Conservation (phyloP, 2,329 filamentous ascomycete species). For the Madurella fahalii region DNA sequence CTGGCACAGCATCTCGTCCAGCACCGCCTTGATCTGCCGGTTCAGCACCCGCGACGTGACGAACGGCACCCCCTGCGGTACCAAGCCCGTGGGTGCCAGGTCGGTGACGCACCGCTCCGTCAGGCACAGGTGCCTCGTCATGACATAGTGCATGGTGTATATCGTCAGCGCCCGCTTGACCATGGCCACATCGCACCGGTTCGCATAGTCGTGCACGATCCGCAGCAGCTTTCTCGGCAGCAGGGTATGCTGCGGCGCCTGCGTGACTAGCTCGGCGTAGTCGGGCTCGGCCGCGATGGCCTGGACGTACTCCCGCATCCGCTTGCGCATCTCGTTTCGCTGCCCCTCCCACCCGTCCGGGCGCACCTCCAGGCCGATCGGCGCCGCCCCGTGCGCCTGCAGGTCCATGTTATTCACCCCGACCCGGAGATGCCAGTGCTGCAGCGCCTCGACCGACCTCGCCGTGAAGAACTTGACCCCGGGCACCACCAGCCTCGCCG, state of each 20-base stretch:
- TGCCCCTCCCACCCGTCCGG: slow-evolving; percentile 27
- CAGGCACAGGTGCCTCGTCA: slow-evolving; percentile 52
- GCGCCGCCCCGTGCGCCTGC: slow-evolving; percentile 40
- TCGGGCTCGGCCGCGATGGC: slow-evolving; percentile 44
- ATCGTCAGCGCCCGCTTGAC: slow-evolving; percentile 51
- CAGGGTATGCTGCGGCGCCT: slow-evolving; percentile 40
- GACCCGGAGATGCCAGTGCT: slow-evolving; percentile 47
- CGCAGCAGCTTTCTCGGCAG: slow-evolving; percentile 45
- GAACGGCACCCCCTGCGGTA: slow-evolving; percentile 41
- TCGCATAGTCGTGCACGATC: slow-evolving; percentile 46
- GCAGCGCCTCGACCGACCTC: slow-evolving; percentile 43
- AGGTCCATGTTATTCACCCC: slow-evolving; percentile 38
- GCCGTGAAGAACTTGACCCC: slow-evolving; percentile 51
- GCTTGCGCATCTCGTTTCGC: slow-evolving; percentile 44
- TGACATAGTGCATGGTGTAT: slow-evolving; percentile 55
- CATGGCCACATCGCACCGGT: slow-evolving; percentile 42
- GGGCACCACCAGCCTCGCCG: slow-evolving; percentile 40
- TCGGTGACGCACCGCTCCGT: slow-evolving; percentile 41
- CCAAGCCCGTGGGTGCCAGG: slow-evolving; percentile 40
- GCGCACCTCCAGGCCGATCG: slow-evolving; percentile 42
- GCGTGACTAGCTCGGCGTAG: slow-evolving; percentile 50
- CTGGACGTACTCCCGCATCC: slow-evolving; percentile 47
- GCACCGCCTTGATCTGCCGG: slow-evolving; percentile 53
- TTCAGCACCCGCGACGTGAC: slow-evolving; percentile 53
- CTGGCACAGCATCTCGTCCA: slow-evolving; percentile 51